A percentile compares a stretch with the other conserved stretches of the same genome.
Conservation (phyloP, 2,329 filamentous ascomycete genomes). For the Venturia nashicola region DNA sequence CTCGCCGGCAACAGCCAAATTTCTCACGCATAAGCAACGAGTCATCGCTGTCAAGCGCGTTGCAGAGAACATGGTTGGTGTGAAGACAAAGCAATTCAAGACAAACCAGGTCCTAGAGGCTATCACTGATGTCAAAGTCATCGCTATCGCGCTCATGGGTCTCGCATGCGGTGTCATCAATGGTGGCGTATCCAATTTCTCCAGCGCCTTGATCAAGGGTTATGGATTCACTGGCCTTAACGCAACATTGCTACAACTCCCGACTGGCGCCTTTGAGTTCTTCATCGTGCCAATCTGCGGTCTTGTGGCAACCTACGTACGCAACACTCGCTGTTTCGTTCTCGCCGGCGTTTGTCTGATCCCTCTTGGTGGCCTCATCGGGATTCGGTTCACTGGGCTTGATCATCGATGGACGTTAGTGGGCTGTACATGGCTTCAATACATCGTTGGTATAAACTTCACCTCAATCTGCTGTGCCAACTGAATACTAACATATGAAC, state of each 20-base stretch:
- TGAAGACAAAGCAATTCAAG: conserved; percentile 30
- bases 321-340: not conserved
- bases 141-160: conserved; percentile 33
- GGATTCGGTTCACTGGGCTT: conserved; percentile 35
- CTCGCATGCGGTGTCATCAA: conserved; percentile 14
- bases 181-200: conserved; percentile 14
- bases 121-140: conserved; percentile 25
- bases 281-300: not conserved
- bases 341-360: not conserved
- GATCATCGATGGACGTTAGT: conserved; percentile 36
- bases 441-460: conserved; percentile 21
- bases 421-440: conserved; percentile 42
- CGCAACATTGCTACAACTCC: not conserved
- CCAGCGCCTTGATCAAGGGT: not conserved
- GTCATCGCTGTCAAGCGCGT: conserved; percentile 53
- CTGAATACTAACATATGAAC: not conserved
- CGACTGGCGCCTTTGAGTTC: not conserved
- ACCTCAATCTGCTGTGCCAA: no score
- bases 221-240: not conserved
- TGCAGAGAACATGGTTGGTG: conserved; percentile 50
- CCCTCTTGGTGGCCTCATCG: conserved; percentile 31
- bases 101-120: conserved; percentile 14
- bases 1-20: conserved; percentile 21
- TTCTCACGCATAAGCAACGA: conserved; percentile 51
- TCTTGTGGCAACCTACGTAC: not conserved